phyloP scores from a whole-genome alignment of 2,329 filamentous ascomycete genomes.

The Hymenoscyphus repandus region DNA sequence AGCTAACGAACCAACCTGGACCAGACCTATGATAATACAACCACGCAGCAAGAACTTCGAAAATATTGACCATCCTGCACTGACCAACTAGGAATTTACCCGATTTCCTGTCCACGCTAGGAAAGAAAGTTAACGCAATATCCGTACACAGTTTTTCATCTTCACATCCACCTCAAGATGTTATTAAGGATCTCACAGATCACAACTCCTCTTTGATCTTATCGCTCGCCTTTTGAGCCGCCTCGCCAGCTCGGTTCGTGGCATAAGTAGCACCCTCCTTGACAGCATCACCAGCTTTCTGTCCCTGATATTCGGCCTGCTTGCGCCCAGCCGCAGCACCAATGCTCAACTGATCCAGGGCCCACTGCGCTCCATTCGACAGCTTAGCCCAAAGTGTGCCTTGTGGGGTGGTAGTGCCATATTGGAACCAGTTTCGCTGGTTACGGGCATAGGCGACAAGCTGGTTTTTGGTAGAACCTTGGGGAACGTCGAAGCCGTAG shows the following conservation, averaged over 20 bases:
- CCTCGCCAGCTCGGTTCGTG: constrained; percentile 32
- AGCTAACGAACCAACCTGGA: too few species aligned
- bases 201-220: constrained; percentile 33
- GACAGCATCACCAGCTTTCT: constrained; percentile 40
- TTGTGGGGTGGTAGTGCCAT: constrained; percentile 63
- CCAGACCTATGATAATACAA: too few species aligned
- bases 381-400: constrained; percentile 63
- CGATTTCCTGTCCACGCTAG: too few species aligned
- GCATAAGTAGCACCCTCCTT: constrained; percentile 31
- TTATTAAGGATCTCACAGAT: neutral
- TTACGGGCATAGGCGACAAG: constrained; percentile 66
- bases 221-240: constrained; percentile 31
- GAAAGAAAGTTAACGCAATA: too few species aligned
- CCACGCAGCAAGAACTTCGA: too few species aligned
- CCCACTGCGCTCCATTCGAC: constrained; percentile 40
- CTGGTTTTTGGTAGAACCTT: constrained; percentile 47
- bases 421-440: constrained; percentile 71
- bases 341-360: constrained; percentile 42
- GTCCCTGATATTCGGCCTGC: constrained; percentile 36
- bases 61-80: too few species aligned
- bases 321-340: constrained; percentile 42
- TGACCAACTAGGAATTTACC: too few species aligned
- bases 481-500: constrained; percentile 54
- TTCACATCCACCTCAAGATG: too few species aligned
- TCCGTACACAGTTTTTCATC: too few species aligned